phyloP scores from a whole-genome alignment of 2,329 filamentous ascomycete species.

The Aspergillus sp. region DNA sequence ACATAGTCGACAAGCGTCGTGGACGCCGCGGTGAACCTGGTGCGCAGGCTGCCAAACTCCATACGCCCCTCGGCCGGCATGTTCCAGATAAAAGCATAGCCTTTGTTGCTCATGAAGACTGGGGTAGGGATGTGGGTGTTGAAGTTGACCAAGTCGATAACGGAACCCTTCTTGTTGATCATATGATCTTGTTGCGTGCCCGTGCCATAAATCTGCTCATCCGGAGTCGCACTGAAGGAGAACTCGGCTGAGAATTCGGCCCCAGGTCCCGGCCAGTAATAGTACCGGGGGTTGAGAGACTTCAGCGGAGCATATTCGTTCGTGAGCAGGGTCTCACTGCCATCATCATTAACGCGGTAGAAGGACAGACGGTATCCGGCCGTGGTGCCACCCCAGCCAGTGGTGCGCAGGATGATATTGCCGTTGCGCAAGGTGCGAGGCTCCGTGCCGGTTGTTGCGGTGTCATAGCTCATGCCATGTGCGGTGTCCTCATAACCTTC shows the following conservation, averaged over 20 bases:
- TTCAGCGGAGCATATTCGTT: conserved; percentile 39
- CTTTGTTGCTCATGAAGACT: conserved; percentile 58
- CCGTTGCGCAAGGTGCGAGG: conserved; percentile 38
- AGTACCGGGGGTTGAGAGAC: conserved; percentile 38
- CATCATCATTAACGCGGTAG: conserved; percentile 36
- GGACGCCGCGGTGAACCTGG: conserved; percentile 58
- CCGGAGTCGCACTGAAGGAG: conserved; percentile 36
- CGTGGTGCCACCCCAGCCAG: conserved; percentile 32
- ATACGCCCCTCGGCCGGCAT: conserved; percentile 61
- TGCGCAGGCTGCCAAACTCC: conserved; percentile 59
- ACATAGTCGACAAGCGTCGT: conserved; percentile 62
- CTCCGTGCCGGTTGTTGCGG: conserved; percentile 33
- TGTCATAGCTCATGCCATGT: conserved; percentile 36
- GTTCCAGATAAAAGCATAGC: conserved; percentile 66
- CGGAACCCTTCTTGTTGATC: conserved; percentile 60
- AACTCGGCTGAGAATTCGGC: conserved; percentile 41
- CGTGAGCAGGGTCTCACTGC: conserved; percentile 38
- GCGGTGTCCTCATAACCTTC: conserved; percentile 39
- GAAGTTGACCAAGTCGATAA: conserved; percentile 64
- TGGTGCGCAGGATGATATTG: conserved; percentile 39
- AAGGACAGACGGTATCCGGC: conserved; percentile 39
- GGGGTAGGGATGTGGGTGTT: conserved; percentile 65
- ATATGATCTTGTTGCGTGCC: conserved; percentile 65
- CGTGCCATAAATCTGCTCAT: conserved; percentile 65
- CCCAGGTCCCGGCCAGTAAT: conserved; percentile 36